A percentile compares a stretch with the other conserved stretches of the same genome.
Evolutionary conservation across 495 filamentous ascomycete genomes (phyloP).

Genomic region (Amorphotheca resinae): DNA sequence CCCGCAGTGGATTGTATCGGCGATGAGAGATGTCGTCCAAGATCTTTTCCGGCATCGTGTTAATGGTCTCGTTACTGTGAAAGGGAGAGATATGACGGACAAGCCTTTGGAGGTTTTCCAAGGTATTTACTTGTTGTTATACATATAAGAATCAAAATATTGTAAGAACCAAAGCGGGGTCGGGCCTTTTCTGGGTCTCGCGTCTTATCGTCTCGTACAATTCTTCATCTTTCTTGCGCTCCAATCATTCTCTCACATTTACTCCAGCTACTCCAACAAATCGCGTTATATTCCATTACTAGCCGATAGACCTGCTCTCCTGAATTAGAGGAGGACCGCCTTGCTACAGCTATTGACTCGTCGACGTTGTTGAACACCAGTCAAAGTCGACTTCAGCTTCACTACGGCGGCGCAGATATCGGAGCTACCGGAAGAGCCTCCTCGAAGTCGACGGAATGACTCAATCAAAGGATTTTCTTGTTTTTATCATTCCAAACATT

Average conservation of each 20-base stretch:
- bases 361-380: no score
- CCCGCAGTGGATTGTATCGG: conserved; percentile 82
- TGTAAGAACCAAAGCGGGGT: not conserved
- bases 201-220: not conserved
- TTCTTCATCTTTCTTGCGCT: not conserved
- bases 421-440: no score
- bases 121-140: not conserved
- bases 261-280: not conserved
- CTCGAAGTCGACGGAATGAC: no score
- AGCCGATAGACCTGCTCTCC: no score
- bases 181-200: not conserved
- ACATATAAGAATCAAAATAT: not conserved
- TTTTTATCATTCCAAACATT: no score
- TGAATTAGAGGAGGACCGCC: no score
- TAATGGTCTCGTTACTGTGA: not conserved
- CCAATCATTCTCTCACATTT: not conserved
- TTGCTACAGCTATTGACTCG: no score
- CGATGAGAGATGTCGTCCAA: conserved; percentile 96
- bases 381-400: no score
- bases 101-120: not conserved
- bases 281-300: no score
- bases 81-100: not conserved
- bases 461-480: no score
- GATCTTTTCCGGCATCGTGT: conserved; percentile 45
- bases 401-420: no score